Conservation (phyloP, 1,284 basidiomycete species). For the Pisolithus thermaeus region DNA sequence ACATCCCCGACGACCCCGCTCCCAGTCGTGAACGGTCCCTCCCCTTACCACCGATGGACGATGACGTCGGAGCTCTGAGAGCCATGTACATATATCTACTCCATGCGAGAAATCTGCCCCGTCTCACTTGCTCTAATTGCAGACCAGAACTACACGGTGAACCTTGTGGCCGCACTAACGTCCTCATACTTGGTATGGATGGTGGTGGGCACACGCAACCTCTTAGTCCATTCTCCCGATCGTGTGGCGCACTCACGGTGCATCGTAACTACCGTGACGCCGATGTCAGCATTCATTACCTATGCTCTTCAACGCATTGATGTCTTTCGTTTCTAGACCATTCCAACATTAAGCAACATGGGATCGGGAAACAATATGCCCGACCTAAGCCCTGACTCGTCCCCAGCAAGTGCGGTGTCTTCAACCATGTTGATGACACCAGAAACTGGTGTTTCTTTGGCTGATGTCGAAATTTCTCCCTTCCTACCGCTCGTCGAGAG, state of each 20-base stretch:
- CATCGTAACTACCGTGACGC: background rate
- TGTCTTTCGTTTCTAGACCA: background rate
- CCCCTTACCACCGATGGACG: background rate
- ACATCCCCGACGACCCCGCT: background rate
- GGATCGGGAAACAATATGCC: constrained; percentile 2
- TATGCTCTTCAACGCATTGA: background rate
- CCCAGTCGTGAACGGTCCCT: background rate
- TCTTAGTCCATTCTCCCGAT: background rate
- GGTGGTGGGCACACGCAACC: background rate
- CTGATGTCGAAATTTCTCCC: background rate
- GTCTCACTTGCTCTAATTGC: background rate
- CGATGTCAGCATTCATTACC: background rate
- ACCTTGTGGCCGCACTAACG: background rate
- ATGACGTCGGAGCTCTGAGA: background rate
- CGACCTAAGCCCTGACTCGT: constrained; percentile 4
- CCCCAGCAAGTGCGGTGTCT: constrained; percentile 5
- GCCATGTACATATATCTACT: background rate
- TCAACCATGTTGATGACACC: constrained; percentile 5
- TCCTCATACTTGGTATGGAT: background rate
- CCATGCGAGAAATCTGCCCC: background rate
- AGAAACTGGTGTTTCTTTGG: constrained; percentile 2
- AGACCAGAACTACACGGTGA: background rate
- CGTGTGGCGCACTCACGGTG: too few species aligned
- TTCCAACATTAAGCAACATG: too few species aligned
- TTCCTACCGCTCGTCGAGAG: background rate